Base-by-base conservation (phyloP, 2,329 filamentous ascomycete species). In the Fusarium duplospermum region DNA sequence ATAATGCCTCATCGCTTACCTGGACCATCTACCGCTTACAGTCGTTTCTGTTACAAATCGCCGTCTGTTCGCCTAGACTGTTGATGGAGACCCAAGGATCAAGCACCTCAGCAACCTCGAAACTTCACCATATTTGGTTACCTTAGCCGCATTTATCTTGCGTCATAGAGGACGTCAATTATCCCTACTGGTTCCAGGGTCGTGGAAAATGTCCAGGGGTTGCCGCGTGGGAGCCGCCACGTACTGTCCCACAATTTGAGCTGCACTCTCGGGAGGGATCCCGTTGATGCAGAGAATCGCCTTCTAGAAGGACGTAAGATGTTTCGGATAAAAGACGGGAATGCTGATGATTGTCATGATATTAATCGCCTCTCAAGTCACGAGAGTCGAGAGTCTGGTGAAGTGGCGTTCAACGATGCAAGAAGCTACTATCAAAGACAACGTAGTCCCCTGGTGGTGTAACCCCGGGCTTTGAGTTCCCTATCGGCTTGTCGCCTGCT, bases 41-140 rank as follows among this genome's bases (percentile, higher is more conserved):
- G 31, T 38, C 22, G 60, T 36, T 52, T 62, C 60, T n/a, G 31
- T 62, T 62, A 62, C 42, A 31, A 62, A 62, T 62, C 24, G 18
- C 9, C 16, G 22, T 29, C 35, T 13, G 13, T 22, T 18, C 16
- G n/a, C 42, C 42, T 7, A 45, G 20, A 7, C 7, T 24, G 20
- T 9, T 9, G 13, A 24, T 45, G 42, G 50, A 38, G 29, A 52
- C 8, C 9, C 47, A 56, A 22, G 24, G 31, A 35, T 13, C 33
- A 36, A 38, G 22, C 33, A n/a, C 33, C 33, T 29, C 29, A 36
- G 7, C 29, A 52, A 2, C 18, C 11, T 9, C 61, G 5, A 13
- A 2, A 40, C 27, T 40, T 47, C 33, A 14, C 60, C 27, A 11
- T 16, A 5, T 22, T n/a, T 4, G 11, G n/a, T 16, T 18, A 42